Base-by-base conservation (phyloP, 345 rosid species). In the Eucalyptus cloeziana region DNA sequence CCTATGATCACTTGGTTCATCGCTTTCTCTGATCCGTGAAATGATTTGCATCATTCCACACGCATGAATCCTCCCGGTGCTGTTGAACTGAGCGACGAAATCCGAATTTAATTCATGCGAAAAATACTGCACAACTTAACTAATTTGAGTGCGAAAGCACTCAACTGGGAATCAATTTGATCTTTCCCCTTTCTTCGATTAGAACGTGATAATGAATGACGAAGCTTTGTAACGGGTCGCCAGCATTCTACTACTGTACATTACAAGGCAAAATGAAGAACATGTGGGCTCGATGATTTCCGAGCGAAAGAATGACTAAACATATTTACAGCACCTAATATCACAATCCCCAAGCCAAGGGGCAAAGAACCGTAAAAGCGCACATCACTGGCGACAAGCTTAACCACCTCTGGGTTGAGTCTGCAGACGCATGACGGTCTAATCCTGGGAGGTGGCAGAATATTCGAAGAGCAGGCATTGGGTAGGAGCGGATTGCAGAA, bases 361-460 rank as follows among this genome's bases (percentile, higher is more conserved):
- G 86, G 24, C 11, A 33, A 40, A 79, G 19, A 40, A 79, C 37
- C 45, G 13, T 76, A 37, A 0, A 69, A 21, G 47, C 25, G 83
- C 12, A 24, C 22, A 10, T 19, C 45, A 37, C 47, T 21, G 13
- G 81, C 81, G 31, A 64, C 11, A 60, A 45, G 51, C 51, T 83
- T 83, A 22, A 83, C 40, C 79, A 67, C 12, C 80, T 69, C 25
- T 6, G 81, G 40, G n/a, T 13, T 49, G 7, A 51, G 87, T 47
- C 7, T 0, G 43, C 58, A 49, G 21, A 15, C 14, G 14, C 31
- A 16, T 4, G 33, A 56, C 12, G 11, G 47, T 49, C 88, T 89
- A 97, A 94, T 96, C 97, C 94, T 97, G 99, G 12, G 99, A 94
- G 19, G 98, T 95, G 21, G 99, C 97, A 31, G 99, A 95, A 91